These are phyloP conservation scores for Hypomyces perniciosus DNA, from an alignment of 2,329 filamentous ascomycete species.

Conservation along the genomic window DNA sequence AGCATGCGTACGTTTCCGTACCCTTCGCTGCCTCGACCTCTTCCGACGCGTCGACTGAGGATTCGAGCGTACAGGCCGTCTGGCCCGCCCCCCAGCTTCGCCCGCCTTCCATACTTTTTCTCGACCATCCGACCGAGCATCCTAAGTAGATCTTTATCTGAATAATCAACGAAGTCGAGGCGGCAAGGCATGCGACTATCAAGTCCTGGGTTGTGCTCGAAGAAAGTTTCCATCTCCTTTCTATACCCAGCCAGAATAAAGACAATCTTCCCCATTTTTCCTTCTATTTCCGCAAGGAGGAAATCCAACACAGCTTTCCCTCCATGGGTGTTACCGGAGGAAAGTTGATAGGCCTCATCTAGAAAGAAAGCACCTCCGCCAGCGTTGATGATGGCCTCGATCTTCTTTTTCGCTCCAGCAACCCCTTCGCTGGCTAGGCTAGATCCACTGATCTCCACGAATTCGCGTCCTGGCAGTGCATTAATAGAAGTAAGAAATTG, in stretches of 20 bases:
- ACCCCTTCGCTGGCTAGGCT: not conserved
- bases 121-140: not conserved
- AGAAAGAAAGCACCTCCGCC: slow-evolving; percentile 1
- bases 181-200: slow-evolving; percentile 1
- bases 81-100: not conserved
- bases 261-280: not conserved
- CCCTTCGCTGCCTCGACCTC: not conserved
- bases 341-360: slow-evolving; percentile 2
- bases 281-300: not conserved
- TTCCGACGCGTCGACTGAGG: not conserved
- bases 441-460: no score
- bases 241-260: slow-evolving; percentile 1
- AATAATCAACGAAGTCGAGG: not conserved
- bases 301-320: slow-evolving; percentile 1
- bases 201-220: slow-evolving; percentile 2
- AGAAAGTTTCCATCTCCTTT: slow-evolving; percentile 1
- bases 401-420: not conserved
- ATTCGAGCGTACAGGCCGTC: not conserved
- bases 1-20: not conserved
- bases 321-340: not conserved
- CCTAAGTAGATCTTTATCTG: not conserved
- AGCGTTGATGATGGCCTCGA: not conserved
- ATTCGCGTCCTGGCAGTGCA: not conserved
- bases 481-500: not conserved
- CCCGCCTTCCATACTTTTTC: not conserved